Evolutionary conservation across 148 eudicot species (phyloP), one percentile per base, ranked within the genome.

Genomic region (Chenopodium suecicum): DNA sequence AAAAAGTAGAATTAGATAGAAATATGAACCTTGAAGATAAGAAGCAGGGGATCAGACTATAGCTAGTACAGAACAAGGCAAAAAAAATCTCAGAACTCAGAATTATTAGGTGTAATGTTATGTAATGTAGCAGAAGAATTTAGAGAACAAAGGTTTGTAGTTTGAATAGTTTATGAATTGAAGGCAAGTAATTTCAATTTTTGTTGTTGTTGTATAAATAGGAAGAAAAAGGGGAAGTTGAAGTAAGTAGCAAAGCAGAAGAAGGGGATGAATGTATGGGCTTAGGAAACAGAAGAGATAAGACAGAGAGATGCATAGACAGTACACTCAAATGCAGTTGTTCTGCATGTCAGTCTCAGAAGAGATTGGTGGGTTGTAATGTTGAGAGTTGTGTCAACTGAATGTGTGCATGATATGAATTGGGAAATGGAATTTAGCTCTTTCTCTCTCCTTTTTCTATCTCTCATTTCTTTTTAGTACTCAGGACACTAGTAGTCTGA

Each of bases 251-350:
- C 29, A 56, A 14, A 14, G 62, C 16, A 79, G 69, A 54, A 71
- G 78, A 73, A 80, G 84, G 78, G 82, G 81, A 83, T 64, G 80
- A 41, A 83, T 85, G 92, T 88, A 93, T 93, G 94, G 97, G 93
- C 93, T 84, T 83, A 78, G 89, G 86, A 86, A 86, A 89, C 88
- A 87, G 90, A 88, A 90, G 91, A 89, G 92, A 90, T 89, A 89
- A 89, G 94, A 91, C 84, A 85, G 84, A 82, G 76, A 71, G 78
- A 79, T 56, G 50, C 48, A 70, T 64, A 47, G 48, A 66, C 52
- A 56, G 63, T 69, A 46, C 23, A 70, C 54, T 79, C 67, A 29
- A 56, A 58, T 74, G 54, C 54, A 54, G 11, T 16, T 56, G 50
- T 46, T 64, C 71, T 83, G 73, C 68, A 82, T 71, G 81, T 75